These are phyloP conservation scores for Trichoderma simmonsii DNA, from an alignment of 2,329 filamentous ascomycete genomes.

Conservation along the genomic window DNA sequence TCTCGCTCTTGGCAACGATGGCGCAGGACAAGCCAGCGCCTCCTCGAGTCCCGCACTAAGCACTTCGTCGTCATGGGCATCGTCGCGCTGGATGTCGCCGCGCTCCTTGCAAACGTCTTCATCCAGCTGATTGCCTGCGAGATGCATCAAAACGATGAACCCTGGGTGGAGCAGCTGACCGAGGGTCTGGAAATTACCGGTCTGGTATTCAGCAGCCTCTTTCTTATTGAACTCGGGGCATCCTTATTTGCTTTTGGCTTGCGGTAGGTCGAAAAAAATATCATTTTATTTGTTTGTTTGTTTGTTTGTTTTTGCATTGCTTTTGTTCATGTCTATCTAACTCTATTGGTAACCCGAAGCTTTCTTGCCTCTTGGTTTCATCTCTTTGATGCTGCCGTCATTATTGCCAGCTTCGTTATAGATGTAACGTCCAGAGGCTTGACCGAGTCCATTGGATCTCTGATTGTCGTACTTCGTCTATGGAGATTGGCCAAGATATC, in stretches of 20 bases:
- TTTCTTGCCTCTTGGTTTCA: constrained; percentile 61
- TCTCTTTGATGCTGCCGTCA: constrained; percentile 61
- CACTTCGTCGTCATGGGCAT: constrained; percentile 45
- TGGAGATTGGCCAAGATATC: constrained; percentile 70
- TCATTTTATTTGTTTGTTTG: background rate
- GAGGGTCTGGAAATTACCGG: constrained; percentile 49
- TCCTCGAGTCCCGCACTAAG: constrained; percentile 39
- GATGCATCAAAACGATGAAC: constrained; percentile 36
- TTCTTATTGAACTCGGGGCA: constrained; percentile 59
- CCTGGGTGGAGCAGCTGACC: constrained; percentile 40
- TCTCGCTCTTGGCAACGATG: background rate
- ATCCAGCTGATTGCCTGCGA: constrained; percentile 49
- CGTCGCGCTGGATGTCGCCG: constrained; percentile 45
- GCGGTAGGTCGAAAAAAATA: constrained; percentile 40
- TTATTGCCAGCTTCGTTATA: constrained; percentile 58
- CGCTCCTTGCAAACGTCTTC: constrained; percentile 47
- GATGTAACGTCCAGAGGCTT: constrained; percentile 59
- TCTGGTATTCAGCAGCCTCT: constrained; percentile 60
- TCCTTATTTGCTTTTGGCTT: constrained; percentile 61
- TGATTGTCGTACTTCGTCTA: constrained; percentile 64
- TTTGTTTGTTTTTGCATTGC: background rate
- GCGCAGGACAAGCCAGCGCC: constrained; percentile 19
- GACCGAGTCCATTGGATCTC: constrained; percentile 60
- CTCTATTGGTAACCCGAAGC: constrained; percentile 32
- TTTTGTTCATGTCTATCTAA: background rate